A percentile compares a stretch with the other conserved stretches of the same genome.
phyloP scores from a whole-genome alignment of 169 alveolate species.

The Cryptosporidium andersoni region DNA sequence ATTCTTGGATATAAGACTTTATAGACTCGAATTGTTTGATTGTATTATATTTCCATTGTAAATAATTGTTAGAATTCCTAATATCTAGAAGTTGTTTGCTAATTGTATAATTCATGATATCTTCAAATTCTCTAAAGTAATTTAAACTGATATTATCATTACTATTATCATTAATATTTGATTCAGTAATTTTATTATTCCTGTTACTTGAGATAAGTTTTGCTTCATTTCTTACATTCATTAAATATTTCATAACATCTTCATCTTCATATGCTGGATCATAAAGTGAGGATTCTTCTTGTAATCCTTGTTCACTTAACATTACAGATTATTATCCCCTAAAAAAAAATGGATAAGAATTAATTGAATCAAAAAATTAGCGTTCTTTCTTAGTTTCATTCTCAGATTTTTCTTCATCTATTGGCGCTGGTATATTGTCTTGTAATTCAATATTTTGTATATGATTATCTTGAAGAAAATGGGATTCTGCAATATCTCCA shows the following conservation, averaged over 20 bases:
- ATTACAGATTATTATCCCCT: no score
- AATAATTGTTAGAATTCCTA: constrained; percentile 16
- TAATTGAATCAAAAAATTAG: not conserved
- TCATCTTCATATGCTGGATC: not conserved
- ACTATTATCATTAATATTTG: not conserved
- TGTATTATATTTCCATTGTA: constrained; percentile 1
- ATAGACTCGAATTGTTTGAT: constrained; percentile 6
- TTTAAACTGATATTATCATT: not conserved
- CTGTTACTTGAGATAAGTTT: not conserved
- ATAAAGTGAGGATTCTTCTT: constrained; percentile 11
- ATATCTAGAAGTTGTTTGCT: not conserved
- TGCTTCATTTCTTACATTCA: constrained; percentile 45
- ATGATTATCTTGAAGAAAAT: constrained; percentile 15
- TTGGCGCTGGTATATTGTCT: constrained; percentile 22
- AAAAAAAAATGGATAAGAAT: not conserved
- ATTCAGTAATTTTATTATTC: not conserved
- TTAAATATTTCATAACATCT: constrained; percentile 53
- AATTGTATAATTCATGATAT: constrained; percentile 2
- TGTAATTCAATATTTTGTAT: constrained; percentile 16
- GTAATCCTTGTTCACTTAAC: not conserved
- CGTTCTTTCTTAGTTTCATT: constrained; percentile 8
- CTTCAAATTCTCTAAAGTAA: constrained; percentile 3
- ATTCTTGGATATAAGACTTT: not conserved
- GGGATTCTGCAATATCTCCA: constrained; percentile 64
- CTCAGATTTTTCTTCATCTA: not conserved